Conservation (phyloP, 208 protist species). For the Leishmania amazonensis region DNA sequence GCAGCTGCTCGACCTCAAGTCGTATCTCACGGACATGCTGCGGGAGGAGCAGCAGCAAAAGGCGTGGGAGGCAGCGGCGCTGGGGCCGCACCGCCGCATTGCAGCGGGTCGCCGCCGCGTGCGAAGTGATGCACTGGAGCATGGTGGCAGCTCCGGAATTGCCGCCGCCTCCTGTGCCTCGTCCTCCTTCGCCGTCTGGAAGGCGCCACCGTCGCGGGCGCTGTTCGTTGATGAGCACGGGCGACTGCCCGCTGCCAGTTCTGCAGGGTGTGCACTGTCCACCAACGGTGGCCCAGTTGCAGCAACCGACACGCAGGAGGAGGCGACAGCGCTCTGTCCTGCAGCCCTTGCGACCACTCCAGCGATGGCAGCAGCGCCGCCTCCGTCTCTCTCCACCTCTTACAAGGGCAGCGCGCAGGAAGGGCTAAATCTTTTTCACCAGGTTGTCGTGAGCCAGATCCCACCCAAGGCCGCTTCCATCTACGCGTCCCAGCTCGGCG, state of each 20-base stretch:
- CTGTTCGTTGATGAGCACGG: constrained; percentile 36
- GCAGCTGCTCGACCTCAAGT: constrained; percentile 79
- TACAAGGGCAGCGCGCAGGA: constrained; percentile 50
- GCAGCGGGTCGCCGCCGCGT: constrained; percentile 28
- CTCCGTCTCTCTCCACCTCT: neutral
- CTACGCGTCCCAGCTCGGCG: constrained; percentile 71
- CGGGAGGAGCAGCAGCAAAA: constrained; percentile 45
- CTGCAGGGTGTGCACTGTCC: neutral
- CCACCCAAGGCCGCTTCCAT: constrained; percentile 48
- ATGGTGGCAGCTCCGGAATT: neutral
- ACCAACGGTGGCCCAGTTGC: neutral
- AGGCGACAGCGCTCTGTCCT: neutral
- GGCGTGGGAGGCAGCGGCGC: constrained; percentile 29
- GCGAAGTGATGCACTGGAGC: constrained; percentile 13
- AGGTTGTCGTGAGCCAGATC: constrained; percentile 65
- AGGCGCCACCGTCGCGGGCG: constrained; percentile 16
- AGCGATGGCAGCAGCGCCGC: neutral
- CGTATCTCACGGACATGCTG: constrained; percentile 76
- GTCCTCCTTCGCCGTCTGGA: constrained; percentile 25
- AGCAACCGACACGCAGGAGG: neutral
- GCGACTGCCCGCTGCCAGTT: constrained; percentile 12
- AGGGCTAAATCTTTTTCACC: constrained; percentile 66
- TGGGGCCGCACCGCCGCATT: constrained; percentile 26
- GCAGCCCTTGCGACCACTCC: neutral
- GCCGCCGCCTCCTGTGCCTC: neutral